Base-by-base conservation (phyloP, 331 rosid genomes). In the Spiraea crenata region DNA sequence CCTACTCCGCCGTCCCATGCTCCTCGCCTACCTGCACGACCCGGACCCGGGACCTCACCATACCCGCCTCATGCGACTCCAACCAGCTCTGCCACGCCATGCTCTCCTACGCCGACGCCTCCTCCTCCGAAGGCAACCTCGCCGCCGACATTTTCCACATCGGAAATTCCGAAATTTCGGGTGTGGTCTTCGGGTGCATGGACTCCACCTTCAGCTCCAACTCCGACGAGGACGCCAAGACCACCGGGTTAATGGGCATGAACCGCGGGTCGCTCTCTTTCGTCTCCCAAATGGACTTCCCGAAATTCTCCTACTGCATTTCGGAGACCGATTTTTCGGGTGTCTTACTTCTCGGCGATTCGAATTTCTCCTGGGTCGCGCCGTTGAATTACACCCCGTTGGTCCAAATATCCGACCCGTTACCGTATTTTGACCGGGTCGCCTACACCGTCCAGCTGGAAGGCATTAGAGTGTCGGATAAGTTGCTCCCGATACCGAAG, bases 261-360 rank as follows among this genome's bases (percentile, higher is more conserved):
- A 92, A 92, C 73, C 98, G 81, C 47, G 98, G 96, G 44, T 83
- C 91, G 0, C 89, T 92, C 55, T 92, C 98, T 0, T 82, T 87
- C 37, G 85, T 89, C 25, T 82, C 96, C 0, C 98, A 92, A 11
- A 55, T 92, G 67, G 84, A 71, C 2, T 79, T 86, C n/a, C 81
- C 92, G 39, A 92, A 86, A 77, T 92, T 92, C 79, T 92, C 98
- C 1, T 92, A 92, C 57, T 92, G 98, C 83, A 92, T 92, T 35
- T 86, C 98, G 76, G 88, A 79, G 20, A 82, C 82, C 2, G 89
- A 92, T 71, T 80, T 80, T 52, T 83, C 98, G n/a, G 96, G 98
- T 0, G 67, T 92, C 38, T 42, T 92, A 15, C 40, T 92, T 7
- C 86, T 92, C 20, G 98, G 96, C 0, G 91, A 64, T 4, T 70